Evolutionary conservation across 1,284 basidiomycete species (phyloP), one percentile per base, ranked within the genome.

Genomic region (Baeospora myosura): DNA sequence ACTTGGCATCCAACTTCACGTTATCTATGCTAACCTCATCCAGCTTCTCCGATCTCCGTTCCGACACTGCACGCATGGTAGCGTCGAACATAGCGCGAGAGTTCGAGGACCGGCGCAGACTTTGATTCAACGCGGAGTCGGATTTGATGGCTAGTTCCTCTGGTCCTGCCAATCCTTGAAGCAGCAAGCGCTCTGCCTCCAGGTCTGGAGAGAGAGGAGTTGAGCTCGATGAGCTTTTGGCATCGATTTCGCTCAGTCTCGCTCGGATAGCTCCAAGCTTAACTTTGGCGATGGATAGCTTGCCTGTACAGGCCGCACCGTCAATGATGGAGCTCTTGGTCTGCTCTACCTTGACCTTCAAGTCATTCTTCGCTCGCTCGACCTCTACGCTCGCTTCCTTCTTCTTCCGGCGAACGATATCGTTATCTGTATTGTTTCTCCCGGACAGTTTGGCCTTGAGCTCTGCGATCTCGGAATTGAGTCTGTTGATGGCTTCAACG

Each of bases 401-500:
- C 57, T 71, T 78, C 67, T 78, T 88, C 52, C 81, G 71, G 52
- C 68, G 71, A 54, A 65, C 60, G 44, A 78, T 69, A 32, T 82
- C 84, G 36, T 63, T 74, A 61, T 88, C 87, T 22, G 69, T 53
- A 38, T 64, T 63, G 41, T 73, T 65, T 61, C 80, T 86, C 14
- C 78, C 85, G 3, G 81, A 76, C 36, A 96, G 69, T 63, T 87
- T 88, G 25, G 76, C 78, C 60, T 95, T 93, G 49, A 98, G 78
- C 52, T 94, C 88, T 20, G 80, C 74, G 43, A 92, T 81, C 61
- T 93, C 87, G 34, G 73, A 61, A 55, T 91, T 90, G 49, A 93
- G 80, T 43, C 88, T 68, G 59, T 89, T 90, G 55, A 98, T 97
- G 41, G 90, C 89, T 61, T 93, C 87, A 24, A 97, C 88, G 56